Conservation (phyloP, 768 basidiomycete genomes). For the Mycena alexandri region DNA sequence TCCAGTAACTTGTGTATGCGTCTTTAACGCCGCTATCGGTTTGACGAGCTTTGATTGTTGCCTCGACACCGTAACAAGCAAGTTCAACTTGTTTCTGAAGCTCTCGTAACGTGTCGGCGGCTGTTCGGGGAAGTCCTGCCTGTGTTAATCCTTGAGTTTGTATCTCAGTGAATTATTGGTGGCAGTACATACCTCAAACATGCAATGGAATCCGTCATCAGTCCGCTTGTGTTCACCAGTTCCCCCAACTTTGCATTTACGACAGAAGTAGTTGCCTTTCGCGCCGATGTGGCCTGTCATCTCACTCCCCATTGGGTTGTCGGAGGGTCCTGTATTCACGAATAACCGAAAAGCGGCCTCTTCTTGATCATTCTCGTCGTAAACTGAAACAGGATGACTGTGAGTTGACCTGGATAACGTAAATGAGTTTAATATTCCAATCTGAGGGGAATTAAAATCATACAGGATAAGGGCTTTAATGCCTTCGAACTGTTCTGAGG, state of each 20-base stretch:
- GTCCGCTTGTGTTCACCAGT: slow-evolving; percentile 51
- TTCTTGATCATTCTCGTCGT: slow-evolving; percentile 38
- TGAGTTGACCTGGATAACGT: not conserved
- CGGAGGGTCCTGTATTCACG: too few relatives aligned
- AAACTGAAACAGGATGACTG: not conserved
- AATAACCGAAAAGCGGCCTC: slow-evolving; percentile 43
- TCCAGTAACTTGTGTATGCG: slow-evolving; percentile 51
- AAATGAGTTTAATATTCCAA: not conserved
- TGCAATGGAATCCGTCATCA: slow-evolving; percentile 48
- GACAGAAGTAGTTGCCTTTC: too few relatives aligned
- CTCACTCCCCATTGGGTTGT: too few relatives aligned
- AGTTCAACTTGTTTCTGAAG: slow-evolving; percentile 9
- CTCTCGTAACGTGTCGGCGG: not conserved
- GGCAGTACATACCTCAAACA: slow-evolving; percentile 46
- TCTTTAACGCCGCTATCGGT: slow-evolving; percentile 54
- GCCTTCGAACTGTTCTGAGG: slow-evolving; percentile 53
- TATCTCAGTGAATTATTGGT: too few relatives aligned
- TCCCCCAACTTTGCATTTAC: slow-evolving; percentile 26
- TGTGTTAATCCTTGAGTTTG: not conserved
- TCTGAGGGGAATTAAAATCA: slow-evolving; percentile 34
- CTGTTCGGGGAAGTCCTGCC: slow-evolving; percentile 2
- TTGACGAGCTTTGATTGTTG: slow-evolving; percentile 44
- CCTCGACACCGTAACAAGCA: slow-evolving; percentile 41
- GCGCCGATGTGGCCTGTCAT: too few relatives aligned
- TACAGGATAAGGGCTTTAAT: slow-evolving; percentile 49